Conservation (phyloP, 73 alveolate genomes). For the Urostyla sp. region DNA sequence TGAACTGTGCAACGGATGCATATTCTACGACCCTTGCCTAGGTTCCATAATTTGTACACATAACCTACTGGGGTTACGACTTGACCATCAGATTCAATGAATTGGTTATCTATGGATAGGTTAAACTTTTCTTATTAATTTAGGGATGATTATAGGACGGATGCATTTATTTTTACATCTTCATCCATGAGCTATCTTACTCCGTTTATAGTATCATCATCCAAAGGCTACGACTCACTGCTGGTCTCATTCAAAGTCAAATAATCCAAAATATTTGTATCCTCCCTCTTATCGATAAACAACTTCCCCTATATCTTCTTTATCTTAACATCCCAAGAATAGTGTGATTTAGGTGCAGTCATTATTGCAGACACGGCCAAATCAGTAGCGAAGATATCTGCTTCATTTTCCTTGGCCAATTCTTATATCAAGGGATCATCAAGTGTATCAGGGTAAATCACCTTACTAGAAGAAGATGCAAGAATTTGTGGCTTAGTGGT, state of each 20-base stretch:
- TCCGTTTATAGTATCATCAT: conserved; percentile 45
- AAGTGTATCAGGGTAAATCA: conserved; percentile 3
- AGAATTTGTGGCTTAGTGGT: conserved; percentile 2
- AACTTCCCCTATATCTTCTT: conserved; percentile 12
- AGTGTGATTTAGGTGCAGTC: conserved; percentile 39
- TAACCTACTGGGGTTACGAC: conserved; percentile 27
- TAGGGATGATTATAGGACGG: conserved; percentile 1
- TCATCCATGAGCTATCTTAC: conserved; percentile 46
- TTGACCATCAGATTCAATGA: conserved; percentile 27
- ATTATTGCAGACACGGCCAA: conserved; percentile 45
- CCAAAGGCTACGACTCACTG: conserved; percentile 3
- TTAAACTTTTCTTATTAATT: conserved; percentile 16
- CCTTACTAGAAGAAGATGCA: background rate
- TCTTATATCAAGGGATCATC: conserved; percentile 33
- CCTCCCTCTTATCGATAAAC: conserved; percentile 51
- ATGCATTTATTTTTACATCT: conserved; percentile 9
- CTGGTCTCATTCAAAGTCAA: conserved; percentile 40
- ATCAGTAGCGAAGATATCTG: conserved; percentile 50
- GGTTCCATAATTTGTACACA: conserved; percentile 38
- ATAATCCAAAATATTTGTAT: conserved; percentile 7
- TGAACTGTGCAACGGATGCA: conserved; percentile 43
- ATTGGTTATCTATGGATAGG: conserved; percentile 27
- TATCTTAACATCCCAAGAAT: conserved; percentile 56
- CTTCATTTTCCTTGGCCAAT: conserved; percentile 39
- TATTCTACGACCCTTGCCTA: conserved; percentile 14